Base-by-base conservation (phyloP, 495 filamentous ascomycete species). In the Daldinia grandis region DNA sequence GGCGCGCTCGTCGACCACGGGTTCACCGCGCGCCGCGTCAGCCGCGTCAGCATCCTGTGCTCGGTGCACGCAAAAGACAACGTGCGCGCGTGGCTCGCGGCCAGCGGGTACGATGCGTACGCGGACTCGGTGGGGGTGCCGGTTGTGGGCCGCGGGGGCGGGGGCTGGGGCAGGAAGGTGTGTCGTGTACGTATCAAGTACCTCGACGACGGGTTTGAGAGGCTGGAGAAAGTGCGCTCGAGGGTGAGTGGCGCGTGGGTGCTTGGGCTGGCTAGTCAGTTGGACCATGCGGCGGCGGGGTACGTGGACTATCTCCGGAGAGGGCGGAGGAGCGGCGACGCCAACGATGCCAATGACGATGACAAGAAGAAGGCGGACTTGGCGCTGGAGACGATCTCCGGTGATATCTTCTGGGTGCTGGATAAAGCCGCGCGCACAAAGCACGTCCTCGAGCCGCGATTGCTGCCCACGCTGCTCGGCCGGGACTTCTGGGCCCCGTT, bases 1-100 rank as follows among this genome's bases (percentile, higher is more conserved):
- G 76, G 70, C 3, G 80, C 80, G 24, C 72, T 83, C 4, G 60
- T 64, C 7, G 74, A 76, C n/a, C 78, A 80, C 74, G 81, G 80
- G 14, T 77, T 70, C 55, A 40, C 66, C 3, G 49, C 57, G n/a
- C 62, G 72, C 2, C 40, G 42, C 0, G 73, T 74, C 0, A 53
- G 37, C 7, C 58, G 74, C 10, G 62, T 82, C 24, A 77, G 68
- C 9, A 66, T 83, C 27, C 55, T 79, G 40, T 81, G 77, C 33
- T 76, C 80, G 0, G 67, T 60, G 3, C 50, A 67, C 21, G 72
- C 72, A 27, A 69, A 64, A 38, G 62, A 74, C 0, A 72, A 76
- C 4, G 66, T 82, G 10, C 59, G 63, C 3, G 64, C 44, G 8
- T 82, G 81, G 81, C 76, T 79, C 0, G 56, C 62, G 3, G 65